Evolutionary conservation across 768 basidiomycete genomes (phyloP), one percentile per base, ranked within the genome.

Genomic region (Hypholoma sublateritium): DNA sequence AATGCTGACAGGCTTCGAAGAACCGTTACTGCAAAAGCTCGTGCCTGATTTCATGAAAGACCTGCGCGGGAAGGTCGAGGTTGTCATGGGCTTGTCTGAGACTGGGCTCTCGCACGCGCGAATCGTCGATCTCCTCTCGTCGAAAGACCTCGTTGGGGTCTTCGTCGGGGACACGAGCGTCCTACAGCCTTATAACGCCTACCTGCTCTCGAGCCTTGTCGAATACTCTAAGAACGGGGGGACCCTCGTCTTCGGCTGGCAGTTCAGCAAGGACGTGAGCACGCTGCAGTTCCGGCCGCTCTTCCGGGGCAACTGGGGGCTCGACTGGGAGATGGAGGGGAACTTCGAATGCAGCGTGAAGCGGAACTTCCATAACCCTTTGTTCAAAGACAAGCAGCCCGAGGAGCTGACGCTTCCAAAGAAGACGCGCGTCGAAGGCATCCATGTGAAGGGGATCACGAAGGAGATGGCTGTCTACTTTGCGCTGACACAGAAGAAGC

Each of bases 181-280:
- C 32, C 47, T 64, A 4, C 35, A 64, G 0, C 47, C 50, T 0
- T 56, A 66, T 28, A 64, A 73, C 41, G 62, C 64, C 3, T 62
- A 65, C 14, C 59, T 77, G 0, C 62, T 72, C 28, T 55, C 66
- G 9, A 62, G 64, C 35, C 58, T 78, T 37, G 70, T 73, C 22
- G 64, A 65, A 44, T 78, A 72, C 53, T 70, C 67, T 1, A 65
- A 70, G 34, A 57, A 57, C 5, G 76, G 79, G 5, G 79, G 79
- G 0, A 71, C 65, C 5, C 65, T 76, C 41, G 67, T 78, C 39
- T 65, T 76, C 48, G 69, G 64, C 6, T 68, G 66, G 37, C 50
- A 61, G 9, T 72, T 76, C 61, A 54, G 64, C 55, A 42, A 34
- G 12, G 58, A 57, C 19, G 34, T 68, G 42, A 17, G 54, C 3